phyloP scores from a whole-genome alignment of 192 early-diverging fungal species.

The Coemansia guatemalensis region DNA sequence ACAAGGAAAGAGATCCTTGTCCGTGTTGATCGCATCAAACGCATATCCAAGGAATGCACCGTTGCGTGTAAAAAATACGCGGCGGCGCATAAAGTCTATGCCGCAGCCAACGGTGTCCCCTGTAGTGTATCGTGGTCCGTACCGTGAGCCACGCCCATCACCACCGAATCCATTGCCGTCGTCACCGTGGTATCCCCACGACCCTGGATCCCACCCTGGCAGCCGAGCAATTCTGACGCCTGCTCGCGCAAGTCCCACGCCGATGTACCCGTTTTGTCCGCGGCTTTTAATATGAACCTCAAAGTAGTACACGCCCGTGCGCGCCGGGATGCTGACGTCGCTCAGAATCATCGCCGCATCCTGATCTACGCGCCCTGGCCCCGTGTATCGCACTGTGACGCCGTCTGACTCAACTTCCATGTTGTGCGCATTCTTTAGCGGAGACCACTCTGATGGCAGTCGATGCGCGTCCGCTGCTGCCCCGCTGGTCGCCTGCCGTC shows the following conservation, averaged over 20 bases:
- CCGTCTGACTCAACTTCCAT: slow-evolving; percentile 30
- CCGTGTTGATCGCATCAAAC: slow-evolving; percentile 47
- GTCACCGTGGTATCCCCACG: slow-evolving; percentile 98
- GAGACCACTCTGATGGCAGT: slow-evolving; percentile 38
- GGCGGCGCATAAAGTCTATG: slow-evolving; percentile 75
- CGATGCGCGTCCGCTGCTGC: not conserved
- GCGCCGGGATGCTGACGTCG: slow-evolving; percentile 79
- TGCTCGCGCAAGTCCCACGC: slow-evolving; percentile 77
- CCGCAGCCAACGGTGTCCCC: slow-evolving; percentile 95
- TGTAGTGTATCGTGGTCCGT: slow-evolving; percentile 87
- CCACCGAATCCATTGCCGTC: slow-evolving; percentile 85
- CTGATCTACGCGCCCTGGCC: slow-evolving; percentile 66
- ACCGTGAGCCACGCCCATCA: slow-evolving; percentile 71
- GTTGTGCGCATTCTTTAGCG: slow-evolving; percentile 16
- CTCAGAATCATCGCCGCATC: slow-evolving; percentile 82
- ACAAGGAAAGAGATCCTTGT: slow-evolving; percentile 55
- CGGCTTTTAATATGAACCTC: slow-evolving; percentile 84
- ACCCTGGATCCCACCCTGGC: slow-evolving; percentile 88
- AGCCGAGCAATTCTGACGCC: slow-evolving; percentile 62
- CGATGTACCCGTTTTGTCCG: slow-evolving; percentile 90
- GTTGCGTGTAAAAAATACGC: slow-evolving; percentile 92
- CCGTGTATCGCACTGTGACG: slow-evolving; percentile 44
- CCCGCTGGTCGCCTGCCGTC: not conserved
- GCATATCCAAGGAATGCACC: slow-evolving; percentile 69
- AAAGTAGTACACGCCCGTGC: slow-evolving; percentile 90